Conservation (phyloP, 176 grass and related monocot genomes). For the Zea luxurians region DNA sequence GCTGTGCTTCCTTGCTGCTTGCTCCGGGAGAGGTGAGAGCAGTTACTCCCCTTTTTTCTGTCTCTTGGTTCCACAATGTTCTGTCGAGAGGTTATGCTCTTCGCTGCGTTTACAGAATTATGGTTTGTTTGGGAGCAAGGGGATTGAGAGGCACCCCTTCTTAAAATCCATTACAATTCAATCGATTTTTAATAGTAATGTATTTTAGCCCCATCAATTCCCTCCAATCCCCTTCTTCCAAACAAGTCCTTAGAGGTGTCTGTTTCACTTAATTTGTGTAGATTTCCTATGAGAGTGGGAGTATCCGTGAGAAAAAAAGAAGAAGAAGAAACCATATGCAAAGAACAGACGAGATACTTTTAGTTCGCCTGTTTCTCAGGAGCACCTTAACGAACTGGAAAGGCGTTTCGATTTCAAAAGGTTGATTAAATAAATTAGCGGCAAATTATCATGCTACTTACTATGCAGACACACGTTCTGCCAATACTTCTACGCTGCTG, state of each 20-base stretch:
- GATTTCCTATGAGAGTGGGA: neutral
- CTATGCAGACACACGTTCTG: neutral
- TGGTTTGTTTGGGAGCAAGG: too few relatives aligned
- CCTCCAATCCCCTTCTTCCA: too few relatives aligned
- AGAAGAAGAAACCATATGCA: neutral
- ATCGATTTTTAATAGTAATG: too few relatives aligned
- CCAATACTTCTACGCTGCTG: neutral
- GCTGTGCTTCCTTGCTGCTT: conserved; percentile 46
- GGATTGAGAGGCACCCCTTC: too few relatives aligned
- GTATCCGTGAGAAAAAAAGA: neutral
- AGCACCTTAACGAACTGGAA: neutral
- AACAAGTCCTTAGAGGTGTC: neutral
- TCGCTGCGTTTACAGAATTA: too few relatives aligned
- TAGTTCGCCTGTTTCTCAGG: neutral
- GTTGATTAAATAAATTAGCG: neutral
- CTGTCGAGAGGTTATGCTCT: neutral
- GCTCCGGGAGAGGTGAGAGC: conserved; percentile 58
- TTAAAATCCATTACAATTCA: too few relatives aligned
- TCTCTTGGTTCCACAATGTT: neutral
- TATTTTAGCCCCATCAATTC: too few relatives aligned
- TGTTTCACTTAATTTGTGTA: neutral
- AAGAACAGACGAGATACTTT: neutral
- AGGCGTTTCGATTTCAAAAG: neutral
- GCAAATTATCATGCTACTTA: neutral
- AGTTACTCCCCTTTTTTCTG: neutral